Evolutionary conservation across 1,284 basidiomycete species (phyloP), one percentile per base, ranked within the genome.

Genomic region (Fistulinella cinereoalba): DNA sequence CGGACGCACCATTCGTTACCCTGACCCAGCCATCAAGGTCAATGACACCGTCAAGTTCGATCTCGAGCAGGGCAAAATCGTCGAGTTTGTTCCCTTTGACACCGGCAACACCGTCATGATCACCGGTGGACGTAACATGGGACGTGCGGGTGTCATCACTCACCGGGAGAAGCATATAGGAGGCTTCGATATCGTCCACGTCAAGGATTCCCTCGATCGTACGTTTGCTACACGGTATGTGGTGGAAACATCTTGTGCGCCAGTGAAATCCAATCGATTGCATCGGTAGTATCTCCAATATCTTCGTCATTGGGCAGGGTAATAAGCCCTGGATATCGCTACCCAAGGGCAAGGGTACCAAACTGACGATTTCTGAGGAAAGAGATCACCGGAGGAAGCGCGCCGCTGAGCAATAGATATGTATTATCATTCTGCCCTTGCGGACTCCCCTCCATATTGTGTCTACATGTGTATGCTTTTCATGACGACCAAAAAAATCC

Each of bases 41-140:
- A 96, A 99, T 81, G 96, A 99, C 77, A 94, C 95, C 44, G 83
- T 99, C 73, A 97, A 94, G 75, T 98, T 91, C 70, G 96, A 98
- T 76, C 77, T 99, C 55, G 87, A 92, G 68, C 86, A 93, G 72
- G 83, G 85, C 76, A 98, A 98, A 80, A 94, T 99, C 68, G 81
- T 80, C 60, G 95, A 96, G 67, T 92, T 84, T 69, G 85, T 97
- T 71, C 88, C 92, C 72, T 99, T 99, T 68, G 97, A 99, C 71
- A 92, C 92, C 51, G 96, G 96, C 60, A 97, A 97, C 79, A 85
- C 97, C 58, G 93, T 92, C 71, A 94, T 97, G 82, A 84, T 97
- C 76, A 99, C 97, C 56, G 96, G 96, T 70, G 96, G 96, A 62
- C 93, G 96, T 72, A 99, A 98, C 88, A 97, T 97, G 92, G 96